A percentile compares a stretch with the other conserved stretches of the same genome.
Conservation (phyloP, 352 stramenopile species). For the Phytophthora pistaciae region DNA sequence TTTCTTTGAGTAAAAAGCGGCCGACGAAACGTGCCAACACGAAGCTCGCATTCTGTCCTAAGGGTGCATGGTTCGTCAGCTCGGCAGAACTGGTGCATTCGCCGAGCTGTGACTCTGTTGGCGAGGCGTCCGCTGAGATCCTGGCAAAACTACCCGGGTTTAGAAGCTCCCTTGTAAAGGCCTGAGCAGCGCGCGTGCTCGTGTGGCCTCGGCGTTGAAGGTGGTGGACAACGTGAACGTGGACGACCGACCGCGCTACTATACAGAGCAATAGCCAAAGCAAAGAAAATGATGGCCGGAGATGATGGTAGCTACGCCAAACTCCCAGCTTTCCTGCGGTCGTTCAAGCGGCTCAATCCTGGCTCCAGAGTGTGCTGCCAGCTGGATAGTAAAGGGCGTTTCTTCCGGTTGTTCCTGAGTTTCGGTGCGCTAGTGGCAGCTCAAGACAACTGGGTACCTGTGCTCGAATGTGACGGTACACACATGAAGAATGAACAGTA, state of each 20-base stretch:
- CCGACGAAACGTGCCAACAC: neutral
- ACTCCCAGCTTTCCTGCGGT: conserved; percentile 3
- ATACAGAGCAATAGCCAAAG: neutral
- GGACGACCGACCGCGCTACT: neutral
- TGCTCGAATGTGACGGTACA: conserved; percentile 13
- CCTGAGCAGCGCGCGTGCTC: neutral
- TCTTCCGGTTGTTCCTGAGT: conserved; percentile 8
- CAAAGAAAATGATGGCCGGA: neutral
- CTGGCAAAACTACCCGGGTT: conserved; percentile 7
- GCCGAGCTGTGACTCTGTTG: conserved; percentile 2
- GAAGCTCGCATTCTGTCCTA: conserved; percentile 6
- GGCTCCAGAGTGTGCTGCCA: conserved; percentile 6
- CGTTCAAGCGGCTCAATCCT: conserved; percentile 1
- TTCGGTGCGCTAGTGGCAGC: neutral
- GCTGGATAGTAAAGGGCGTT: conserved; percentile 8
- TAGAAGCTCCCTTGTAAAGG: conserved; percentile 8
- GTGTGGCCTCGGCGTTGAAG: conserved; percentile 1
- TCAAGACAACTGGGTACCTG: conserved; percentile 16
- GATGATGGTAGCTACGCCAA: conserved; percentile 3
- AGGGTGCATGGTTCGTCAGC: conserved; percentile 7
- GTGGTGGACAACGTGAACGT: conserved; percentile 7
- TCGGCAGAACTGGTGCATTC: neutral
- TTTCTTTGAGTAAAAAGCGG: conserved; percentile 1
- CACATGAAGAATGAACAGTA: conserved; percentile 11
- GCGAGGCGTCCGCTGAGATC: neutral